phyloP scores from a whole-genome alignment of 2,329 filamentous ascomycete species.

The Aspergillus niger region DNA sequence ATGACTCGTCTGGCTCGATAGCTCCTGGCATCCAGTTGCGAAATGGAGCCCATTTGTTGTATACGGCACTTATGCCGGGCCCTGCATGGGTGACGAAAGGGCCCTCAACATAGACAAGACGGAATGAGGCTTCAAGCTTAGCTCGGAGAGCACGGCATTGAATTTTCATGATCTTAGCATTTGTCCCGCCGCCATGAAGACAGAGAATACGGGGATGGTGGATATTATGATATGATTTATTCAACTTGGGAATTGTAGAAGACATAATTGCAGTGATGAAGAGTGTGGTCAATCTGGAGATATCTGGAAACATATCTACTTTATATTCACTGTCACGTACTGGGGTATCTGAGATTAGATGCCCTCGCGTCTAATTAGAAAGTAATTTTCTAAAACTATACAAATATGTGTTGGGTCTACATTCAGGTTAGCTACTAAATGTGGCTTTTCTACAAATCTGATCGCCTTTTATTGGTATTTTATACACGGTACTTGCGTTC shows the following conservation, averaged over 20 bases:
- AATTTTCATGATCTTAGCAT: constrained; percentile 6
- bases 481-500: too few species aligned
- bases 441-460: too few species aligned
- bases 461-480: too few species aligned
- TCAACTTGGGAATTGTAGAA: neutral
- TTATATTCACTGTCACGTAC: too few species aligned
- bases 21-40: constrained; percentile 50
- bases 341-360: too few species aligned
- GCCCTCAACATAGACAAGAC: constrained; percentile 8
- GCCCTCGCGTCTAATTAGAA: too few species aligned
- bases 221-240: neutral
- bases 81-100: constrained; percentile 48
- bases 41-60: constrained; percentile 68
- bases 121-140: neutral
- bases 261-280: neutral
- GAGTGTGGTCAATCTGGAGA: neutral
- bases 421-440: too few species aligned
- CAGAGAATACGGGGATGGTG: constrained; percentile 11
- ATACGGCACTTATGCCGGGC: constrained; percentile 65
- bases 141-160: constrained; percentile 8
- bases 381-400: too few species aligned
- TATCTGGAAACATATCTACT: neutral
- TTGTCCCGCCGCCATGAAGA: constrained; percentile 14
- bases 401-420: too few species aligned
- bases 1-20: constrained; percentile 32